Evolutionary conservation across 805 yeast genomes (phyloP).

Genomic region (Candida ulmi): DNA sequence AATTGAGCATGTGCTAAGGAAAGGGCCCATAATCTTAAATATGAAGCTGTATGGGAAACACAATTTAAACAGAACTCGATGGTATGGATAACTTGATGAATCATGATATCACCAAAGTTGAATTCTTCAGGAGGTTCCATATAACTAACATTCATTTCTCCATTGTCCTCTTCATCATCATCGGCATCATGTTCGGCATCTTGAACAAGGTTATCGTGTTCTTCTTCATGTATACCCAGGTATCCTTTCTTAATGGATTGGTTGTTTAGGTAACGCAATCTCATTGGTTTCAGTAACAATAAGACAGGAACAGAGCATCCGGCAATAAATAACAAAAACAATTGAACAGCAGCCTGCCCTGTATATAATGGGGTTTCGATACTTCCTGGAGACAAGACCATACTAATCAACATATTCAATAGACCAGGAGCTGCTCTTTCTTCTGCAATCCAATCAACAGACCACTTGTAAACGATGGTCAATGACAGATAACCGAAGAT

Average conservation of each 20-base stretch:
- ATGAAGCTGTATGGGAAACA: slow-evolving; percentile 98
- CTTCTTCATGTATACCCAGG: slow-evolving; percentile 33
- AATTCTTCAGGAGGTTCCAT: slow-evolving; percentile 50
- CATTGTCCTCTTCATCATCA: slow-evolving; percentile 38
- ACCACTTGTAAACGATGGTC: slow-evolving; percentile 90
- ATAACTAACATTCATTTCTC: slow-evolving; percentile 27
- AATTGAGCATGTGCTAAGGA: slow-evolving; percentile 96
- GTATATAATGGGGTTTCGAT: slow-evolving; percentile 74
- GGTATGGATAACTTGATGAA: slow-evolving; percentile 96
- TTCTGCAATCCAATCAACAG: slow-evolving; percentile 80
- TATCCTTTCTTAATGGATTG: slow-evolving; percentile 46
- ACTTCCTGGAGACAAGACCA: slow-evolving; percentile 91
- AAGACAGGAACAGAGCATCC: slow-evolving; percentile 90
- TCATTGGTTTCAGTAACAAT: slow-evolving; percentile 76
- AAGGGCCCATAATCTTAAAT: slow-evolving; percentile 93
- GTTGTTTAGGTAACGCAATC: slow-evolving; percentile 53
- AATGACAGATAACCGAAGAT: slow-evolving; percentile 89
- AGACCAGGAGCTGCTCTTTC: slow-evolving; percentile 85
- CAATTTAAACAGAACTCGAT: slow-evolving; percentile 96
- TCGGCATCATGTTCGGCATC: slow-evolving; percentile 34
- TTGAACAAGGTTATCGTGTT: slow-evolving; percentile 23
- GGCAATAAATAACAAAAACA: slow-evolving; percentile 68
- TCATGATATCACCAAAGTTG: slow-evolving; percentile 89
- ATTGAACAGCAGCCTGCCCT: slow-evolving; percentile 77
- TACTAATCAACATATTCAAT: slow-evolving; percentile 88